Evolutionary conservation across 768 basidiomycete genomes (phyloP).

Genomic region (Piloderma croceum): DNA sequence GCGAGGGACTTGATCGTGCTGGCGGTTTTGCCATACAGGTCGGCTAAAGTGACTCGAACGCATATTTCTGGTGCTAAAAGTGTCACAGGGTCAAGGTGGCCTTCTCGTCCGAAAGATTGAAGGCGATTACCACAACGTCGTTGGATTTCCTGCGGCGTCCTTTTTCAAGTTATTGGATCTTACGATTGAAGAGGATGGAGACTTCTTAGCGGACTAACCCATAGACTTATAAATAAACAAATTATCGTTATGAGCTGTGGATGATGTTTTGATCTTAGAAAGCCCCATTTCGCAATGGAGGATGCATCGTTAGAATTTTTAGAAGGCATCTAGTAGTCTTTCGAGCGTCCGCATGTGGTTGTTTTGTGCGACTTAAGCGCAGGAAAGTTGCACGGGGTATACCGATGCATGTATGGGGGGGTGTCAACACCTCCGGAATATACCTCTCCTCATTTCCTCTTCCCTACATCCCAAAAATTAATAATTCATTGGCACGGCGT

Average conservation of each 20-base stretch:
- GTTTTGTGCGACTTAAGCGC: too few species aligned
- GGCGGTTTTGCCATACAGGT: conserved; percentile 96
- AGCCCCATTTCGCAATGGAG: too few species aligned
- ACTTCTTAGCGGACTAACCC: too few species aligned
- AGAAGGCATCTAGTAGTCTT: too few species aligned
- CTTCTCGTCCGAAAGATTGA: conserved; percentile 79
- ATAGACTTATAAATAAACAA: too few species aligned
- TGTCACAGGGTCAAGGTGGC: conserved; percentile 67
- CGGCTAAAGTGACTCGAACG: conserved; percentile 8
- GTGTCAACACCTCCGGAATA: conserved; percentile 48
- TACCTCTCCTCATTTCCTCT: conserved; percentile 65
- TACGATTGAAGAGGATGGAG: conserved; percentile 69
- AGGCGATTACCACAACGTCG: conserved; percentile 86
- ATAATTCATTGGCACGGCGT: conserved; percentile 3
- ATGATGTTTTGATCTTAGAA: too few species aligned
- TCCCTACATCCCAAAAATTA: conserved; percentile 40
- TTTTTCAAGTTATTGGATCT: conserved; percentile 71
- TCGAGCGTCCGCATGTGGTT: too few species aligned
- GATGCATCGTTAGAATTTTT: too few species aligned
- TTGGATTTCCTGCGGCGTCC: conserved; percentile 86
- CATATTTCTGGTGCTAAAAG: too few species aligned
- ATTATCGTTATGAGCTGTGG: too few species aligned
- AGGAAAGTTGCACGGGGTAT: too few species aligned
- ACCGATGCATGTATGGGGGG: too few species aligned
- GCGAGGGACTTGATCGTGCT: conserved; percentile 82